phyloP scores from a whole-genome alignment of 164 flowering plant species.

The Protea cynaroides region DNA sequence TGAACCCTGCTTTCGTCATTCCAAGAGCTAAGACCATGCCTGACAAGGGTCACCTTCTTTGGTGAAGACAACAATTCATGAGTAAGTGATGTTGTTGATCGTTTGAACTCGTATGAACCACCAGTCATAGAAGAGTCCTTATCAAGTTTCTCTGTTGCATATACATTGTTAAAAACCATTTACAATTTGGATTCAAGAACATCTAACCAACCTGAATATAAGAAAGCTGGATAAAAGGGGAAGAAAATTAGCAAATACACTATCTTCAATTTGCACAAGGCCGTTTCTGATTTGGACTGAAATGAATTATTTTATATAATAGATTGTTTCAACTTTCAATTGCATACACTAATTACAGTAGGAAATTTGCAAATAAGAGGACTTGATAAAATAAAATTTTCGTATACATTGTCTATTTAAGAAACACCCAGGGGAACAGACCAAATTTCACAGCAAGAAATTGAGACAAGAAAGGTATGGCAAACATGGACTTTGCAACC shows the following conservation, averaged over 20 bases:
- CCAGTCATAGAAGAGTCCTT: conserved; percentile 47
- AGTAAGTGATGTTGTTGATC: conserved; percentile 52
- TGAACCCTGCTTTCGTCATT: conserved; percentile 63
- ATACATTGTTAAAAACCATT: background rate
- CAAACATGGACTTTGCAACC: too few relatives aligned
- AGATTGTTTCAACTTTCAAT: too few relatives aligned
- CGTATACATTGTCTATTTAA: background rate
- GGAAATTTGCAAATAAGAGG: too few relatives aligned
- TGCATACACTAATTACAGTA: too few relatives aligned
- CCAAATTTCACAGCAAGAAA: too few relatives aligned
- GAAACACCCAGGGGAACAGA: background rate
- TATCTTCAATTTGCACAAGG: too few relatives aligned
- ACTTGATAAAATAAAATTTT: too few relatives aligned
- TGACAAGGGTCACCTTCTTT: conserved; percentile 61
- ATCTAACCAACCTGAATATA: background rate
- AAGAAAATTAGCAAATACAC: too few relatives aligned
- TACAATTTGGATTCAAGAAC: background rate
- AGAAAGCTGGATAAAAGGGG: too few relatives aligned
- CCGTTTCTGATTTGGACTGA: too few relatives aligned
- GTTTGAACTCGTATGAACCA: conserved; percentile 60
- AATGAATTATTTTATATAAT: too few relatives aligned
- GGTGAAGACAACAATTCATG: conserved; percentile 31
- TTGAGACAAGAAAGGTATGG: too few relatives aligned
- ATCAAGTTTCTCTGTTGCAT: conserved; percentile 26
- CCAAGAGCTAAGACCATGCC: conserved; percentile 82